Base-by-base conservation (phyloP, 2,329 filamentous ascomycete genomes). In the Xenosphaeropsis pyriputrescens region DNA sequence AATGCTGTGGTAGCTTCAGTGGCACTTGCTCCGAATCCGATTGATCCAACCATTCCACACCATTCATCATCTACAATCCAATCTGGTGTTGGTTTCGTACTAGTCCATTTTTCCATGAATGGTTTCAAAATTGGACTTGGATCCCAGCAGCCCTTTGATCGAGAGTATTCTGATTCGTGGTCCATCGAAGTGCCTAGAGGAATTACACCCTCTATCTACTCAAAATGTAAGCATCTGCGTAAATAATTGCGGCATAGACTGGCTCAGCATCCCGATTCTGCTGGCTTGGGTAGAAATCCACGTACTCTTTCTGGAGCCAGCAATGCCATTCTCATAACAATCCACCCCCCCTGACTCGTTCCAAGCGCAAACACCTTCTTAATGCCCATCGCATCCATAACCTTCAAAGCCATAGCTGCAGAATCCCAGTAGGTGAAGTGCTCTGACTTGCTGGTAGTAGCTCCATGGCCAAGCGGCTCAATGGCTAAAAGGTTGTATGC, bases 391-490 rank as follows among this genome's bases (percentile, higher is more conserved):
- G 58, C 58, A 37, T 72, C 63, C 60, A 75, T 57, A 2, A 70
- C 68, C 54, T 75, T 68, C 15, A 72, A 54, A 7, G 64, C 62
- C 64, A 75, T 63, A 41, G 58, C 52, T 34, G 67, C 67, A 4
- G 65, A 54, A 50, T 70, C 67, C 67, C 67, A 71, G 55, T 68
- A 69, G 3, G 64, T 70, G 48, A 67, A 71, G 43, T 68, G 62
- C 47, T 68, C 64, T 0, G 50, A 47, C n/a, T 50, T 38, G 39
- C 49, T 57, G 43, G 49, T 56, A 2, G 66, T 68, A n/a, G 62
- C 54, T 44, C 67, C 67, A 44, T 70, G 67, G 44, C 67, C 67
- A 0, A 70, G 59, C 1, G 66, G 66, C 53, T 70, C 67, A 40
- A 70, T 57, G 35, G 65, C 66, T 7, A 70, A 52, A 5, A 70